Evolutionary conservation across 139 green algal species (phyloP), one percentile per base, ranked within the genome.

Genomic region (Chlorella sp.): DNA sequence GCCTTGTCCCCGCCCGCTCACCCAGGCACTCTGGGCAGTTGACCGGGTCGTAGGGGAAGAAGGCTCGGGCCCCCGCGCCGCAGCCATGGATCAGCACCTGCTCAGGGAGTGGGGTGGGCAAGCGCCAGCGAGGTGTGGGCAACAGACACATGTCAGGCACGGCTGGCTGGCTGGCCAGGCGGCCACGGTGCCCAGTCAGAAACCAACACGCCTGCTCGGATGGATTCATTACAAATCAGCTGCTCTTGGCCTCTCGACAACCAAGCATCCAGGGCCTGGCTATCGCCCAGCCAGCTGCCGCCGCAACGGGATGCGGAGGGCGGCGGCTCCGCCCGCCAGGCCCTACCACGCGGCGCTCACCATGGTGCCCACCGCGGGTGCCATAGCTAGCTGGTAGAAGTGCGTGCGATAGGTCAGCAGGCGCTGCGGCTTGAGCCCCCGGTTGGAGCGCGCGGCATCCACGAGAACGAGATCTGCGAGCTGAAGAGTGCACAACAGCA

Each of bases 41-140:
- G 14, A 68, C 42, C 18, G 79, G 79, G 79, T 85, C 79, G 0
- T 30, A 3, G 1, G 79, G 79, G 48, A 85, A 85, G 48, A 85
- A 85, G 30, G 79, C 79, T 2, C 53, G 53, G 42, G 79, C 53
- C 24, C 79, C 79, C 30, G 79, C 42, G 42, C 79, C 79, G 79
- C 79, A 85, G 42, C 79, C 79, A 24, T 85, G 79, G 42, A 85
- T 85, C 28, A 85, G 42, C 12, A 85, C 24, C 79, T 85, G 71
- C 1, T 18, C 26, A 76, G 15, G 48, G 68, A 34, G 68, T 36
- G 68, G 11, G 14, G 77, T 24, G 37, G 4, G 37, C 0, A 57
- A 57, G 30, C 40, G 37, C 32, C 22, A 19, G 36, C 34, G 34
- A 15, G 36, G 2, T 40, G 36, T 7, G 42, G 37, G 77, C 77